phyloP scores from a whole-genome alignment of 148 eudicot genomes.

The Rhododendron henanense region DNA sequence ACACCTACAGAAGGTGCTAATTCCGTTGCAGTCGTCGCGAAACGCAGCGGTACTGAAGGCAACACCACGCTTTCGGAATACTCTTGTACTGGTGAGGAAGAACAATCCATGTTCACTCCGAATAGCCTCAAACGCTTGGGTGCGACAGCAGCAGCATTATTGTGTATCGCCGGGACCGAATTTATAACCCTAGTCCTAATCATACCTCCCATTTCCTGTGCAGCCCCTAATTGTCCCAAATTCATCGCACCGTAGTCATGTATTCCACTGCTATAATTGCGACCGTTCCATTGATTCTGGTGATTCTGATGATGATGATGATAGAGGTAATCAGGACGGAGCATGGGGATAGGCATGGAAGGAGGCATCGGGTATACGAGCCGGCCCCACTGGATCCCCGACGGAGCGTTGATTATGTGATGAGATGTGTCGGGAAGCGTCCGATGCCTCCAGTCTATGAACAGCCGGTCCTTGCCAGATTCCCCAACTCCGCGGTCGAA shows the following conservation, averaged over 20 bases:
- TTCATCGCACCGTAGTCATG: neutral
- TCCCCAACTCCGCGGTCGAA: constrained; percentile 56
- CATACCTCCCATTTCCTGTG: neutral
- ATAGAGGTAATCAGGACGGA: neutral
- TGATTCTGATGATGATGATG: neutral
- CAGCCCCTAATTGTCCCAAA: neutral
- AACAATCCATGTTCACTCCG: constrained; percentile 95
- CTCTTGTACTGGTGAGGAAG: constrained; percentile 6
- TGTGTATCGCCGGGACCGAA: constrained; percentile 70
- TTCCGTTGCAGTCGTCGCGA: neutral
- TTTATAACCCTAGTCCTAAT: constrained; percentile 34
- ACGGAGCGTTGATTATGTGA: neutral
- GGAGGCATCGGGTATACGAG: neutral
- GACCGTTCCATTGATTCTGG: constrained; percentile 15
- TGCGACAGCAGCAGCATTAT: constrained; percentile 41
- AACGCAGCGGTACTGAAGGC: neutral
- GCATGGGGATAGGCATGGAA: neutral
- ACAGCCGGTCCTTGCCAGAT: constrained; percentile 38
- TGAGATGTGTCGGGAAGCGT: constrained; percentile 15
- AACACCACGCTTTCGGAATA: neutral
- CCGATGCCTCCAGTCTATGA: constrained; percentile 77
- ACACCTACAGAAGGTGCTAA: neutral
- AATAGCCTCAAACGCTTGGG: constrained; percentile 79
- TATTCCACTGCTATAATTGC: neutral
- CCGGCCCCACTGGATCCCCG: constrained; percentile 4